These are phyloP conservation scores for Rhizoctonia solani DNA, from an alignment of 1,284 basidiomycete species.

Conservation along the genomic window DNA sequence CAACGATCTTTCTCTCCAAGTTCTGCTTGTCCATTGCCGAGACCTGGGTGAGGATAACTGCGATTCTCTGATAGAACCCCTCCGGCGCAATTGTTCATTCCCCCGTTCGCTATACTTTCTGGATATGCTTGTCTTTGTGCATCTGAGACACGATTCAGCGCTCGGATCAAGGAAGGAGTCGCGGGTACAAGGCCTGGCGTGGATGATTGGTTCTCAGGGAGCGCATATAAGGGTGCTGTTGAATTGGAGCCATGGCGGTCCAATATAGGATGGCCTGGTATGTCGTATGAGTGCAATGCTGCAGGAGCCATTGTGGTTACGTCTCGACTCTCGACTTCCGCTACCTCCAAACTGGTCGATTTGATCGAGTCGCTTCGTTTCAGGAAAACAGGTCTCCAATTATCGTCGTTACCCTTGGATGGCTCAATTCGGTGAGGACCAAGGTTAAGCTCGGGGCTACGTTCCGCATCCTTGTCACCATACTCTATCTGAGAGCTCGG, in stretches of 20 bases:
- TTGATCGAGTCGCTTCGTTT: constrained; percentile 24
- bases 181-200: constrained; percentile 21
- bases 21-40: background rate
- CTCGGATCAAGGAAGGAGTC: constrained; percentile 14
- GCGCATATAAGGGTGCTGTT: background rate
- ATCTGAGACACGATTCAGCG: constrained; percentile 14
- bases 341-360: constrained; percentile 6
- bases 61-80: background rate
- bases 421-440: constrained; percentile 11
- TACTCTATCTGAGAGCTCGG: background rate
- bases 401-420: constrained; percentile 7
- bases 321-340: constrained; percentile 4
- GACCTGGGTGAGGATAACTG: background rate
- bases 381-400: constrained; percentile 16
- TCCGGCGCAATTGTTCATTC: background rate
- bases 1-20: constrained; percentile 1
- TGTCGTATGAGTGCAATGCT: background rate
- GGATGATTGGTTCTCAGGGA: background rate
- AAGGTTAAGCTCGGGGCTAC: constrained; percentile 12
- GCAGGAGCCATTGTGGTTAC: background rate
- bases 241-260: background rate
- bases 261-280: background rate
- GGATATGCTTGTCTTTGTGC: constrained; percentile 17
- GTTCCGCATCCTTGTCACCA: constrained; percentile 23
- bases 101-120: background rate